Conservation (phyloP, 2,329 filamentous ascomycete species). For the Aureobasidium zeae region DNA sequence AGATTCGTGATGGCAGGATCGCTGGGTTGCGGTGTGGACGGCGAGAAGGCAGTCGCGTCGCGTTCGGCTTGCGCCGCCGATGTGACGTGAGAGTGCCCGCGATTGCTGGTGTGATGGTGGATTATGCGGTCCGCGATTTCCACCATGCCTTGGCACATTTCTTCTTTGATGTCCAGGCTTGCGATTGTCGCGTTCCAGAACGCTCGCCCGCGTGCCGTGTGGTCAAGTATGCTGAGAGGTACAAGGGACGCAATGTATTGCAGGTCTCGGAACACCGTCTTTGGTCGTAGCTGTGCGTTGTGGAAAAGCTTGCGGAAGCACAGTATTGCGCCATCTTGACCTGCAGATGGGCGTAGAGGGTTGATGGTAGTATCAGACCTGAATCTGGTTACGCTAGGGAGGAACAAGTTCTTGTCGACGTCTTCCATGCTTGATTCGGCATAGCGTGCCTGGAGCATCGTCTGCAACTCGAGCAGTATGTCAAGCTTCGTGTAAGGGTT, state of each 20-base stretch:
- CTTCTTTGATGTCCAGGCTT: conserved; percentile 77
- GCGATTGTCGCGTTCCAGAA: conserved; percentile 88
- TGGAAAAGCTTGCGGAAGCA: conserved; percentile 33
- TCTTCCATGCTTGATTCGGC: not conserved
- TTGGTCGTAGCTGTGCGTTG: conserved; percentile 36
- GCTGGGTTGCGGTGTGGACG: conserved; percentile 13
- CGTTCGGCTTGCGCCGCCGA: conserved; percentile 28
- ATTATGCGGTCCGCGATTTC: conserved; percentile 63
- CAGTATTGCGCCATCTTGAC: conserved; percentile 9
- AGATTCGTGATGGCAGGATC: conserved; percentile 47
- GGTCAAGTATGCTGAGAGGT: conserved; percentile 48
- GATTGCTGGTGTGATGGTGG: conserved; percentile 57
- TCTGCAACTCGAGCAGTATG: conserved; percentile 71
- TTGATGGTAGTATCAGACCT: conserved; percentile 7
- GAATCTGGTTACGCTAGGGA: not conserved
- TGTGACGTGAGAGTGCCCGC: conserved; percentile 31
- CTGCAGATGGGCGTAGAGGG: conserved; percentile 1
- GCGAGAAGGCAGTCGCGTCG: conserved; percentile 25
- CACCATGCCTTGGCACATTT: conserved; percentile 78
- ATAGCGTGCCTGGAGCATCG: conserved; percentile 38
- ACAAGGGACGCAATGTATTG: conserved; percentile 53
- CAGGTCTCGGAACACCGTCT: conserved; percentile 40
- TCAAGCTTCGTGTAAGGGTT: conserved; percentile 82
- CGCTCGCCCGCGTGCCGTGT: conserved; percentile 55
- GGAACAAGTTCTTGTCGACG: not conserved